These are phyloP conservation scores for Suillus tomentosus DNA, from an alignment of 768 basidiomycete genomes.

Conservation along the genomic window DNA sequence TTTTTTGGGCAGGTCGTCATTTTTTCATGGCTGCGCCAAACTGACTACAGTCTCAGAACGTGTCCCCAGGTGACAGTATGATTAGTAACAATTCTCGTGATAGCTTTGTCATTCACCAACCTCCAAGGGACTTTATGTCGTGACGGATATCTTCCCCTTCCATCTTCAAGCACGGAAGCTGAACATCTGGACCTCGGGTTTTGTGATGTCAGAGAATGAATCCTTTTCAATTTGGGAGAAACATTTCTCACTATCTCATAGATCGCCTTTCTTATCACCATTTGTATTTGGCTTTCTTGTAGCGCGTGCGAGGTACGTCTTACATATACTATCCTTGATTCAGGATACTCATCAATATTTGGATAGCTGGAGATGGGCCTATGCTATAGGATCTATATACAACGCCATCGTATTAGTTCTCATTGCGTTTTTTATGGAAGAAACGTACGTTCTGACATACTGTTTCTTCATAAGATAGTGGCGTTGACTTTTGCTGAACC, in stretches of 20 bases:
- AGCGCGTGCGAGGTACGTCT: conserved; percentile 27
- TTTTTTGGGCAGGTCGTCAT: conserved; percentile 31
- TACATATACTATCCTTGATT: background rate
- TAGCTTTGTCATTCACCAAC: background rate
- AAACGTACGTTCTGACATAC: conserved; percentile 39
- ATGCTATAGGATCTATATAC: conserved; percentile 53
- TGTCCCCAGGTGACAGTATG: conserved; percentile 54
- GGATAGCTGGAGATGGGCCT: conserved; percentile 51
- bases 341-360: background rate
- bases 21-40: background rate
- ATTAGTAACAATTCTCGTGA: background rate
- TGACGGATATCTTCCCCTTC: conserved; percentile 56
- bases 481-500: conserved; percentile 9
- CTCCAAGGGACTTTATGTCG: conserved; percentile 43
- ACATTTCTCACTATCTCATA: conserved; percentile 38
- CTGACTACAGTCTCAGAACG: conserved; percentile 34
- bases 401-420: conserved; percentile 44
- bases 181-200: conserved; percentile 55
- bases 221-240: conserved; percentile 29
- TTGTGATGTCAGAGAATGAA: conserved; percentile 51
- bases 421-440: conserved; percentile 49
- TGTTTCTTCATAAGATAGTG: background rate
- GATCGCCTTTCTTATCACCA: conserved; percentile 33
- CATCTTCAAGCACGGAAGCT: conserved; percentile 54
- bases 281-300: conserved; percentile 33